Conservation (phyloP, 371 early-diverging fungal genomes). For the Zopfochytrium polystomum region DNA sequence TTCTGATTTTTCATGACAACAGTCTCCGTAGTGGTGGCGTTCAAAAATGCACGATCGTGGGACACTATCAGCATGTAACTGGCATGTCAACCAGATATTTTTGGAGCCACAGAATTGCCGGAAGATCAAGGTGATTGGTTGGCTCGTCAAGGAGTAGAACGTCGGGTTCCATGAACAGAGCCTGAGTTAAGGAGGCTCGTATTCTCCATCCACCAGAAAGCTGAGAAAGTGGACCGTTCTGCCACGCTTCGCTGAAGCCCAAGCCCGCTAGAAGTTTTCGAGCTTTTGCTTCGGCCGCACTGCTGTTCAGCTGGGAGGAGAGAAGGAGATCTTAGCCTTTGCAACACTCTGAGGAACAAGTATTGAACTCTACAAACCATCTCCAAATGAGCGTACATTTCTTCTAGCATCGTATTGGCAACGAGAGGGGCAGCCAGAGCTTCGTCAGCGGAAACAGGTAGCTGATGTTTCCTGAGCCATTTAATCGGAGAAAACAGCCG, state of each 20-base stretch:
- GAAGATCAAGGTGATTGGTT: constrained; percentile 78
- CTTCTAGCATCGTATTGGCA: constrained; percentile 10
- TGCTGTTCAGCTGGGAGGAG: constrained; percentile 5
- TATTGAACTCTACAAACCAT: constrained; percentile 6
- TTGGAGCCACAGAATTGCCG: constrained; percentile 76
- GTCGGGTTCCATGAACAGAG: constrained; percentile 72
- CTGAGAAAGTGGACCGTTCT: constrained; percentile 31
- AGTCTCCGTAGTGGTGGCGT: constrained; percentile 65
- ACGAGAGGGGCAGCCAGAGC: constrained; percentile 4
- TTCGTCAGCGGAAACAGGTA: constrained; percentile 24
- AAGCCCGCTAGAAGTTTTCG: constrained; percentile 51
- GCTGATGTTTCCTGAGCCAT: no score
- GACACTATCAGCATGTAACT: constrained; percentile 71
- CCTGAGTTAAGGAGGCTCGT: constrained; percentile 77
- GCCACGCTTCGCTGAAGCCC: constrained; percentile 42
- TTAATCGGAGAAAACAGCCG: no score
- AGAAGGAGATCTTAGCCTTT: background rate
- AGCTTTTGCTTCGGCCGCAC: constrained; percentile 56
- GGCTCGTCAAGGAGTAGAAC: constrained; percentile 88
- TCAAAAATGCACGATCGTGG: constrained; percentile 76
- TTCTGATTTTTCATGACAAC: constrained; percentile 64
- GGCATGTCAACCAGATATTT: constrained; percentile 59
- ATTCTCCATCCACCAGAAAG: constrained; percentile 91
- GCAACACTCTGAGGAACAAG: background rate
- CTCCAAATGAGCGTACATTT: constrained; percentile 6